Evolutionary conservation across 2,329 filamentous ascomycete genomes (phyloP), one percentile per base, ranked within the genome.

Genomic region (Epichloe sp.): DNA sequence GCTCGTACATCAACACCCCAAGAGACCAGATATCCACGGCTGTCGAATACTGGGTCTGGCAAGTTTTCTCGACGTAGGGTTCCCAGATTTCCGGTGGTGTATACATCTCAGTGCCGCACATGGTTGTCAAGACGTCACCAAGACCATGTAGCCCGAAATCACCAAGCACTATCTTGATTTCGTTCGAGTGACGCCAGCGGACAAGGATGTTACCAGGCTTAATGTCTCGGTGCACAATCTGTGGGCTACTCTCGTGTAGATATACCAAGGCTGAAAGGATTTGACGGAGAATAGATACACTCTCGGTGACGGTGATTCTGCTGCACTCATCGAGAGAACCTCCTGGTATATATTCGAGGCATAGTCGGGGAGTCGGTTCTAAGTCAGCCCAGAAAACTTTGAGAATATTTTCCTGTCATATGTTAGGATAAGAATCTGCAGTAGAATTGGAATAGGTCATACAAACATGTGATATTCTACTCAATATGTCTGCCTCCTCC

Each of bases 21-120:
- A 95, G 76, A 3, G 88, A 94, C 90, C 90, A 95, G 38, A 95
- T 76, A 65, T 96, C 90, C 15, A 95, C 89, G 5, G 87, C 86
- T 59, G 85, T 83, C 47, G 87, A 93, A 69, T 96, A 96, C 37
- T 40, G 17, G 2, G 6, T 5, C 14, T 7, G 14, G 37, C 37
- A 40, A 8, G 6, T 8, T 40, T 17, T 15, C 14, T 40, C 26
- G 37, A 40, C 37, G 14, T 7, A n/a, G 14, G 37, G 37, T 17
- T 40, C 5, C 37, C 37, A 40, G 17, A 10, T 40, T 15, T 40
- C 37, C 17, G 37, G 37, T 40, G 37, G 37, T 40, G 37, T 12
- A 40, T 40, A 40, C 6, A 8, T 8, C 17, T 40, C 37, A 17
- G 62, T 86, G 82, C 3, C 94, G 71, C 14, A 12, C 19, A 10